Conservation (phyloP, 2,329 filamentous ascomycete genomes). For the Colletotrichum trifolii region DNA sequence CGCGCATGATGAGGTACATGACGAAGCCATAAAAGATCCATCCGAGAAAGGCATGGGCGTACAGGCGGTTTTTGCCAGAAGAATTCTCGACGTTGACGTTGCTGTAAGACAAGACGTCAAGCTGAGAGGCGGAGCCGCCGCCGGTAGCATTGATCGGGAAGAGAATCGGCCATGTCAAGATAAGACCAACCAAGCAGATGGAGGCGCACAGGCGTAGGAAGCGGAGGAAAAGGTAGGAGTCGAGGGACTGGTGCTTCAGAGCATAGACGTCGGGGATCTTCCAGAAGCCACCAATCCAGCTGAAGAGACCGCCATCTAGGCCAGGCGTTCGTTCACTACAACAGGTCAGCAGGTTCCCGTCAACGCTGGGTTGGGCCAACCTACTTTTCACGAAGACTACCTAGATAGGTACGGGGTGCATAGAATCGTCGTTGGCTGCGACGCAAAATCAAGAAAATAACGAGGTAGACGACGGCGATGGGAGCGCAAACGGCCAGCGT, state of each 20-base stretch:
- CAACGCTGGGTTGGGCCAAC: constrained; percentile 1
- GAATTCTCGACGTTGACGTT: constrained; percentile 71
- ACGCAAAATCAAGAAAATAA: constrained; percentile 58
- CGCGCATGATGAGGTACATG: constrained; percentile 87
- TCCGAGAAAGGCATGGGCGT: constrained; percentile 82
- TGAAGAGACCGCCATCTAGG: constrained; percentile 66
- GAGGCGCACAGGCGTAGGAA: constrained; percentile 81
- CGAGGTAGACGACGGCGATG: constrained; percentile 54
- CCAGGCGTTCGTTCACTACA: constrained; percentile 66
- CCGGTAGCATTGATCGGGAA: constrained; percentile 90
- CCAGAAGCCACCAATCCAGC: constrained; percentile 73
- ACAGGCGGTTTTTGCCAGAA: constrained; percentile 73
- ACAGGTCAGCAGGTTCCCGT: neutral
- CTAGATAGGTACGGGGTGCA: constrained; percentile 62
- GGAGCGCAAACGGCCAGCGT: constrained; percentile 65
- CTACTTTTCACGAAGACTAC: constrained; percentile 56
- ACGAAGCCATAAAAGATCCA: constrained; percentile 91
- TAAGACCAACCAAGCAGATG: constrained; percentile 85
- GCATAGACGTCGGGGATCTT: constrained; percentile 77
- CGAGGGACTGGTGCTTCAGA: constrained; percentile 86
- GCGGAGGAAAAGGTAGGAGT: constrained; percentile 86
- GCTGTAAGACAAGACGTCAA: constrained; percentile 82
- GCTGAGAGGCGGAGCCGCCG: constrained; percentile 69
- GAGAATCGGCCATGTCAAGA: constrained; percentile 88
- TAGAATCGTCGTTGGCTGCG: constrained; percentile 59